phyloP scores from a whole-genome alignment of 192 early-diverging fungal species.

The Backusella psychrophila region DNA sequence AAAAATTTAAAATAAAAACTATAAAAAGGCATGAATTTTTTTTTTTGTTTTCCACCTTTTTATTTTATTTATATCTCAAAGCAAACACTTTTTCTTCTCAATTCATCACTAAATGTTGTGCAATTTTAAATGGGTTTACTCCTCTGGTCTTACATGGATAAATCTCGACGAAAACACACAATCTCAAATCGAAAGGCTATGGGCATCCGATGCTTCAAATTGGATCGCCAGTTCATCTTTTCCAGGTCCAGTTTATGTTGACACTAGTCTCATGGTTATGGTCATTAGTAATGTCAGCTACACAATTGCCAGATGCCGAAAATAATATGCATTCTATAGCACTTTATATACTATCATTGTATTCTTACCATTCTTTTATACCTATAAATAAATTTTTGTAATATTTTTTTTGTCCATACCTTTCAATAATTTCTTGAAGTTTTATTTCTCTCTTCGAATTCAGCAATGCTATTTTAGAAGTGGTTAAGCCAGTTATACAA shows the following conservation, averaged over 20 bases:
- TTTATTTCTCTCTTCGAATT: background rate
- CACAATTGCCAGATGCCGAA: background rate
- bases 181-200: constrained; percentile 11
- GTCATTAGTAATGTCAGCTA: background rate
- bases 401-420: background rate
- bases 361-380: background rate
- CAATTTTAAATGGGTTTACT: background rate
- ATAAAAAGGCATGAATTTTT: background rate
- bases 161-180: background rate
- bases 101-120: background rate
- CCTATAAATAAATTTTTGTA: constrained; percentile 1
- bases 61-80: background rate
- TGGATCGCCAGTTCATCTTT: constrained; percentile 2
- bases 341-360: background rate
- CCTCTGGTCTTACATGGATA: background rate
- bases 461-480: background rate
- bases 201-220: background rate
- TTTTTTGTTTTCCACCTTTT: background rate
- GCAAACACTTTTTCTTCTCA: background rate
- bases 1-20: background rate
- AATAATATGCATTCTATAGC: background rate
- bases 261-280: constrained; percentile 6
- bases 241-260: constrained; percentile 4
- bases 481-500: background rate
- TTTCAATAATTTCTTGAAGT: background rate